phyloP scores from a whole-genome alignment of 2,329 filamentous ascomycete genomes.

The Penicillium sp. region DNA sequence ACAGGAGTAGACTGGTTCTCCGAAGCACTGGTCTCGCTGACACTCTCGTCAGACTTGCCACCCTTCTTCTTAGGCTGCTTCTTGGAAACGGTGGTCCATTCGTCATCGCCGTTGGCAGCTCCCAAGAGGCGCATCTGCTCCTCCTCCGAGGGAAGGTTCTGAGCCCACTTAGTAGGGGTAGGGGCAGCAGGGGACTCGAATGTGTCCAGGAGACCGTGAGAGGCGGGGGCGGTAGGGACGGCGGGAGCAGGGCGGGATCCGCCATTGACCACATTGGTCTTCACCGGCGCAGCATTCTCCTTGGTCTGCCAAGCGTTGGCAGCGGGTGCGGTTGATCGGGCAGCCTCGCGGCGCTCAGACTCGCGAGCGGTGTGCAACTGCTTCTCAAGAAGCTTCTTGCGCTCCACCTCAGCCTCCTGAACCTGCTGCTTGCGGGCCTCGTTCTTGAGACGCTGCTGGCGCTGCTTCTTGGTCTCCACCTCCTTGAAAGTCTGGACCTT shows the following conservation, averaged over 20 bases:
- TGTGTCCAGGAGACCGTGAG: slow-evolving; percentile 42
- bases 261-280: slow-evolving; percentile 13
- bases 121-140: slow-evolving; percentile 57
- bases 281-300: slow-evolving; percentile 13
- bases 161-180: slow-evolving; percentile 43
- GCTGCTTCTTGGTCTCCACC: slow-evolving; percentile 88
- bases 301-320: slow-evolving; percentile 56
- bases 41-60: slow-evolving; percentile 42
- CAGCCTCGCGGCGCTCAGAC: slow-evolving; percentile 75
- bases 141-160: slow-evolving; percentile 57
- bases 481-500: slow-evolving; percentile 60
- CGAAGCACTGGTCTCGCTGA: slow-evolving; percentile 45
- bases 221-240: slow-evolving; percentile 14
- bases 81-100: slow-evolving; percentile 61
- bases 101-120: slow-evolving; percentile 48
- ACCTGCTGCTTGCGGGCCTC: slow-evolving; percentile 73
- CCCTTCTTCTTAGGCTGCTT: slow-evolving; percentile 56
- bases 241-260: slow-evolving; percentile 24
- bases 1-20: slow-evolving; percentile 31
- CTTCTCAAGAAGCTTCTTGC: slow-evolving; percentile 73
- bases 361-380: slow-evolving; percentile 79
- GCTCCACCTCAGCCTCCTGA: slow-evolving; percentile 74
- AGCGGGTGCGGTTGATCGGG: slow-evolving; percentile 47
- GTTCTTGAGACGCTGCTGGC: slow-evolving; percentile 85
- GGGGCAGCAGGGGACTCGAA: slow-evolving; percentile 34